Conservation (phyloP, 306 rosid species). For the Acacia crassicarpa region DNA sequence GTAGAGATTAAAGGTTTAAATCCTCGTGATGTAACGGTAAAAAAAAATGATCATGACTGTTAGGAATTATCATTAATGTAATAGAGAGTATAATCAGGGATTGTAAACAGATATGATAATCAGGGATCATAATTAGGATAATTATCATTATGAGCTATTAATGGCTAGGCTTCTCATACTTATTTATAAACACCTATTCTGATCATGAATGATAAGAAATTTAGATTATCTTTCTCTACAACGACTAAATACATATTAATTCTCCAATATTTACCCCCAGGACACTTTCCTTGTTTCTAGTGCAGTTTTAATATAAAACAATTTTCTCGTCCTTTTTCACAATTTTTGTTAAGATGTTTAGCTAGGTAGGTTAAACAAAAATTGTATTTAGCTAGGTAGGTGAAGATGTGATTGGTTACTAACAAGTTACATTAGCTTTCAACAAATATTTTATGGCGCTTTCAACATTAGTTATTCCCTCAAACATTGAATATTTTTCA, state of each 20-base stretch:
- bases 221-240: too few relatives aligned
- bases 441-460: background rate
- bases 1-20: background rate
- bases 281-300: constrained; percentile 20
- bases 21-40: background rate
- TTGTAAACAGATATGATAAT: too few relatives aligned
- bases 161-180: too few relatives aligned
- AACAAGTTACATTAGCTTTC: background rate
- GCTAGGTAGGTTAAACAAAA: too few relatives aligned
- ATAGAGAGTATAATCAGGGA: too few relatives aligned
- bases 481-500: background rate
- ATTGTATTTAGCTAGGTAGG: background rate
- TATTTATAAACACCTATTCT: too few relatives aligned
- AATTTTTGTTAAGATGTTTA: background rate
- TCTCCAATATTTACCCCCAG: background rate
- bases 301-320: background rate
- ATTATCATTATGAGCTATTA: too few relatives aligned
- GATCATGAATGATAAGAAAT: too few relatives aligned
- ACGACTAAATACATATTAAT: too few relatives aligned
- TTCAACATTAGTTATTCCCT: constrained; percentile 15
- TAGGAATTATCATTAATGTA: too few relatives aligned
- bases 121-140: too few relatives aligned
- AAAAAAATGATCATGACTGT: too few relatives aligned
- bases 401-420: constrained; percentile 7
- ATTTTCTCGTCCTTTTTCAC: constrained; percentile 14